Conservation (phyloP, 2,329 filamentous ascomycete genomes). For the Calonectria montana region DNA sequence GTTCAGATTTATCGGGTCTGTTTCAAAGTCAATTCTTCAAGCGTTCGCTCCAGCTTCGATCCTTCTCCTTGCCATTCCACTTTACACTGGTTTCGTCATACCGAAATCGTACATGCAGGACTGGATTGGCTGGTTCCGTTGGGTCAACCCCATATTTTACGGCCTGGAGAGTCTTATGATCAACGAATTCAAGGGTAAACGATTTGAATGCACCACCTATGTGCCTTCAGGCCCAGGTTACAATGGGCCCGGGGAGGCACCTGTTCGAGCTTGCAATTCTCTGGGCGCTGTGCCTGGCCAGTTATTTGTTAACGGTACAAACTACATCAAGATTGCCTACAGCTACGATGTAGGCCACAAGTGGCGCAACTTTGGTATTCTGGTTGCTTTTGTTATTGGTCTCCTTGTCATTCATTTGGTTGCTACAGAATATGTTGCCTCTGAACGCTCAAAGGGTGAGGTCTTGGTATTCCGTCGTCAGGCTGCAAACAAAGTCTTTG, state of each 20-base stretch:
- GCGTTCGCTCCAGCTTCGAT: slow-evolving; percentile 35
- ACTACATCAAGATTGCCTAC: slow-evolving; percentile 23
- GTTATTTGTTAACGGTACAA: slow-evolving; percentile 2
- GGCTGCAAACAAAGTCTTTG: background rate
- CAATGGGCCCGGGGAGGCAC: background rate
- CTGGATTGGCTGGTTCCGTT: background rate
- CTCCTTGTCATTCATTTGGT: slow-evolving; percentile 28
- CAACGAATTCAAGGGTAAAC: background rate
- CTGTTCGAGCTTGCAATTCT: background rate
- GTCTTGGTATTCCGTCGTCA: slow-evolving; percentile 31
- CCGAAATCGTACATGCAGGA: background rate
- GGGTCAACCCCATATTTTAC: background rate
- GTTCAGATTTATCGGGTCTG: slow-evolving; percentile 53
- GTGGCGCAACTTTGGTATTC: slow-evolving; percentile 33
- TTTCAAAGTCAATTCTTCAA: slow-evolving; percentile 34
- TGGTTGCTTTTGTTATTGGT: slow-evolving; percentile 22
- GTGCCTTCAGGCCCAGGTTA: background rate
- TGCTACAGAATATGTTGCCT: slow-evolving; percentile 32
- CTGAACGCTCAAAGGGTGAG: slow-evolving; percentile 36
- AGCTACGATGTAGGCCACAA: slow-evolving; percentile 13
- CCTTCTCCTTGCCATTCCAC: slow-evolving; percentile 52
- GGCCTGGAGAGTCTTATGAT: background rate
- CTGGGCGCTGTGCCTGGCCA: background rate
- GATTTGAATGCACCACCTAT: background rate
- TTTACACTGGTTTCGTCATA: slow-evolving; percentile 49